These are phyloP conservation scores for Lachnellula cervina DNA, from an alignment of 2,329 filamentous ascomycete genomes.

Conservation along the genomic window DNA sequence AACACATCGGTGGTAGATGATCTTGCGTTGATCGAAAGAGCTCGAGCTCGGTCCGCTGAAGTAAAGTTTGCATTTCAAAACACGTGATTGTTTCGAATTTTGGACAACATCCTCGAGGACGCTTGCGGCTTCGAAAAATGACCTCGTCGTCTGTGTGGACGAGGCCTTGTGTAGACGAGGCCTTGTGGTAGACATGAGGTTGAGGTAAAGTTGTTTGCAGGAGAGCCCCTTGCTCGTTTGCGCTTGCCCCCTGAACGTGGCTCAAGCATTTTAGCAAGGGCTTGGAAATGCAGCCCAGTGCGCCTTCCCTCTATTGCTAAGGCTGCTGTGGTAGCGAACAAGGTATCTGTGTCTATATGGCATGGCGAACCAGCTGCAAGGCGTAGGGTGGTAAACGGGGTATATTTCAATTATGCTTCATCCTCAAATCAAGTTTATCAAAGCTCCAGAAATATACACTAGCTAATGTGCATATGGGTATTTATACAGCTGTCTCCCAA, in stretches of 20 bases:
- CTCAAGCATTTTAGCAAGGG: neutral
- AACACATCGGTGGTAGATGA: too few relatives aligned
- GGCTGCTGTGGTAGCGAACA: neutral
- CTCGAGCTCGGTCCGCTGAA: too few relatives aligned
- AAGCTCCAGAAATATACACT: neutral
- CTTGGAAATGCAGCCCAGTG: neutral
- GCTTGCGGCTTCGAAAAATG: neutral
- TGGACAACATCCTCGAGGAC: neutral
- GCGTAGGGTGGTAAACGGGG: too few relatives aligned
- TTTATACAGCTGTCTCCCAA: neutral
- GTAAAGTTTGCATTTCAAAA: neutral
- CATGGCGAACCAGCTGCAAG: too few relatives aligned
- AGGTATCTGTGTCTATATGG: neutral
- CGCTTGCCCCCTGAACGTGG: neutral
- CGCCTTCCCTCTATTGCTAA: neutral
- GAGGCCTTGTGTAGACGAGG: neutral
- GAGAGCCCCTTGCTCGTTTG: neutral
- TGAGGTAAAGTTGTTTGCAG: neutral
- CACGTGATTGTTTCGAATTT: neutral
- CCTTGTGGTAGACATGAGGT: neutral
- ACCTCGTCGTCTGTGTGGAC: neutral
- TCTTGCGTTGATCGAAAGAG: too few relatives aligned
- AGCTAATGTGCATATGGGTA: neutral
- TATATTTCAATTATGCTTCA: neutral
- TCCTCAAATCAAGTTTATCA: neutral